These are phyloP conservation scores for Cytospora mali DNA, from an alignment of 2,329 filamentous ascomycete genomes.

Conservation along the genomic window DNA sequence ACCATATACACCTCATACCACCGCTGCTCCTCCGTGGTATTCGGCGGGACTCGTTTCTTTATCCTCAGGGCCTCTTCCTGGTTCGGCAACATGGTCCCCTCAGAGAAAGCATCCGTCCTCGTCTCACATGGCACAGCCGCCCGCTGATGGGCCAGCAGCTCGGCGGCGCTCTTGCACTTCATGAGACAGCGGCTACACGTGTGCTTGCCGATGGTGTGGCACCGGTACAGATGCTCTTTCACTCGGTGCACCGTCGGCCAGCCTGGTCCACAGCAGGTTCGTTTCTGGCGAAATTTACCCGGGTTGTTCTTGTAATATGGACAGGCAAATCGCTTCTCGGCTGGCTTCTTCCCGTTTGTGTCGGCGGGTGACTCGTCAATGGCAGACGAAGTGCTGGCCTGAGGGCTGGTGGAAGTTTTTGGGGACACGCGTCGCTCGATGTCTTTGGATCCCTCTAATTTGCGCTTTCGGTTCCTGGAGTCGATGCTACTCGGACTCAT, in stretches of 20 bases:
- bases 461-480: conserved; percentile 22
- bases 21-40: conserved; percentile 28
- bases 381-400: conserved; percentile 13
- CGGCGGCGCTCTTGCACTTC: conserved; percentile 27
- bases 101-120: conserved; percentile 25
- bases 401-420: conserved; percentile 20
- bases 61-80: conserved; percentile 27
- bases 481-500: neutral
- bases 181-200: conserved; percentile 27
- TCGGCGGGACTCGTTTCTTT: conserved; percentile 27
- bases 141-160: conserved; percentile 27
- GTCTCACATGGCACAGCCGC: conserved; percentile 26
- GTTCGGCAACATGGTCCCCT: conserved; percentile 28
- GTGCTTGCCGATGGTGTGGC: conserved; percentile 30
- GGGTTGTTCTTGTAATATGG: conserved; percentile 30
- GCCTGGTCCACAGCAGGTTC: conserved; percentile 29
- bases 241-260: conserved; percentile 29
- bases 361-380: conserved; percentile 21
- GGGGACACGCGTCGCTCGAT: conserved; percentile 22
- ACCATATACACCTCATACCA: conserved; percentile 28
- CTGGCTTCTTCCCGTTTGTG: neutral
- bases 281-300: conserved; percentile 26
- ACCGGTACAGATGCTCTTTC: conserved; percentile 29
- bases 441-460: conserved; percentile 9
- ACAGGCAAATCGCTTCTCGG: conserved; percentile 28